Percentiles rank a stretch among this genome's conserved stretches.
Evolutionary conservation across 495 filamentous ascomycete genomes (phyloP).

Genomic region (Cairneyella variabilis): DNA sequence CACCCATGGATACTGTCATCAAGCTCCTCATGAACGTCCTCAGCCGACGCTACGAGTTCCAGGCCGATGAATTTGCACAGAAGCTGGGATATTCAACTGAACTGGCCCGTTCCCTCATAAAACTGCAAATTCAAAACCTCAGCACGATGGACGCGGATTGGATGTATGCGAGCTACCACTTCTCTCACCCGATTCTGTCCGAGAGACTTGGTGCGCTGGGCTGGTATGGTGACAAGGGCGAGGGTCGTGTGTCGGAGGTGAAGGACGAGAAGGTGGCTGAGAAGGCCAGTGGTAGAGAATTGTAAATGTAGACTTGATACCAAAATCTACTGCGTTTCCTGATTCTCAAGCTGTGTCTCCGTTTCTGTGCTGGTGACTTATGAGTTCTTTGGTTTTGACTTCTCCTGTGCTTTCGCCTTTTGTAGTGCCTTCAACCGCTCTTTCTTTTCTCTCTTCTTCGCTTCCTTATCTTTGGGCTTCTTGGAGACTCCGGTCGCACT

Average conservation of each 20-base stretch:
- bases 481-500: conserved; percentile 9
- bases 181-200: conserved; percentile 92
- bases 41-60: conserved; percentile 88
- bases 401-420: conserved; percentile 9
- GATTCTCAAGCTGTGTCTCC: too few relatives aligned
- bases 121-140: conserved; percentile 96
- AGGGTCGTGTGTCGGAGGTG: conserved; percentile 31
- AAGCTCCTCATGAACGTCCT: conserved; percentile 96
- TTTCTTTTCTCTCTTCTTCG: conserved; percentile 38
- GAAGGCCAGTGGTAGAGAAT: conserved; percentile 25
- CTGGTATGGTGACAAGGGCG: conserved; percentile 60
- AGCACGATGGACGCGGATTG: conserved; percentile 98
- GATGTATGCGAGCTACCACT: conserved; percentile 97
- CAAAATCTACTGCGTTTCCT: too few relatives aligned
- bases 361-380: too few relatives aligned
- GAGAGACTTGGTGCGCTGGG: conserved; percentile 87
- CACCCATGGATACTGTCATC: conserved; percentile 85
- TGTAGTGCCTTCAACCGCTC: conserved; percentile 19
- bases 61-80: conserved; percentile 88
- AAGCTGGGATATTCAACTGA: conserved; percentile 81
- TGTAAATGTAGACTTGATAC: conserved; percentile 23
- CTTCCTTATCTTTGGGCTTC: conserved; percentile 29
- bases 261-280: conserved; percentile 36
- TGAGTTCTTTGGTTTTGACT: conserved; percentile 6
- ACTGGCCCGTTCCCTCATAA: conserved; percentile 83